Evolutionary conservation across 192 early-diverging fungal species (phyloP).

Genomic region (Backusella morwellensis): DNA sequence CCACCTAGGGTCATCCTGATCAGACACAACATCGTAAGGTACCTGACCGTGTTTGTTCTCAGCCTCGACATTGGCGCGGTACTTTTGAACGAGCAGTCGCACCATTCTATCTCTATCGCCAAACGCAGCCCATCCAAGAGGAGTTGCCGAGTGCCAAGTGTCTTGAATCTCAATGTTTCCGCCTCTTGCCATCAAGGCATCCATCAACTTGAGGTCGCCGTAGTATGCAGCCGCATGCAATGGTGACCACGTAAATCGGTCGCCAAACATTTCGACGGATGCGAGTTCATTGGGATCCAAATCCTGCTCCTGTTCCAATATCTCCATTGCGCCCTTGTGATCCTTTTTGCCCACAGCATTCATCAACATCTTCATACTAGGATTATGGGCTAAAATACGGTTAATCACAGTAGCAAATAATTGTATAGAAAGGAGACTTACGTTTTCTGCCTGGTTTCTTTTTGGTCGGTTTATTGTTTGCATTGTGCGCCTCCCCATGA

Average conservation of each 20-base stretch:
- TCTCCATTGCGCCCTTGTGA: not conserved
- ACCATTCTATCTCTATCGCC: constrained; percentile 68
- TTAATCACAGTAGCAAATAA: too few species aligned
- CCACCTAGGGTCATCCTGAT: constrained; percentile 44
- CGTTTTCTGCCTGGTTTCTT: not conserved
- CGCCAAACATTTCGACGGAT: constrained; percentile 39
- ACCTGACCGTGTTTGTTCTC: constrained; percentile 77
- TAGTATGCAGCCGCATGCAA: constrained; percentile 87
- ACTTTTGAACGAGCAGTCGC: constrained; percentile 70
- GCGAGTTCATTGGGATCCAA: constrained; percentile 31
- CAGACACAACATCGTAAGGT: constrained; percentile 77
- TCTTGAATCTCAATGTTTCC: constrained; percentile 81
- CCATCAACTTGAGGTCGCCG: constrained; percentile 65
- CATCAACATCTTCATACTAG: constrained; percentile 8
- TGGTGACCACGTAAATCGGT: constrained; percentile 76
- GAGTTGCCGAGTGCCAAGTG: constrained; percentile 78
- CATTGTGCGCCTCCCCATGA: constrained; percentile 1
- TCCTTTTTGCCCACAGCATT: constrained; percentile 16
- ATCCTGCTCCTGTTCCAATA: constrained; percentile 12
- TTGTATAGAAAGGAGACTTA: not conserved
- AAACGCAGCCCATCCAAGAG: constrained; percentile 92
- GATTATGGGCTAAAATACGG: not conserved
- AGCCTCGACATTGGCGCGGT: constrained; percentile 71
- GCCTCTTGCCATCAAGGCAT: constrained; percentile 68
- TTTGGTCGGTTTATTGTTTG: not conserved